phyloP scores from a whole-genome alignment of 176 grass and related monocot genomes.

The Oryza rufipogon region DNA sequence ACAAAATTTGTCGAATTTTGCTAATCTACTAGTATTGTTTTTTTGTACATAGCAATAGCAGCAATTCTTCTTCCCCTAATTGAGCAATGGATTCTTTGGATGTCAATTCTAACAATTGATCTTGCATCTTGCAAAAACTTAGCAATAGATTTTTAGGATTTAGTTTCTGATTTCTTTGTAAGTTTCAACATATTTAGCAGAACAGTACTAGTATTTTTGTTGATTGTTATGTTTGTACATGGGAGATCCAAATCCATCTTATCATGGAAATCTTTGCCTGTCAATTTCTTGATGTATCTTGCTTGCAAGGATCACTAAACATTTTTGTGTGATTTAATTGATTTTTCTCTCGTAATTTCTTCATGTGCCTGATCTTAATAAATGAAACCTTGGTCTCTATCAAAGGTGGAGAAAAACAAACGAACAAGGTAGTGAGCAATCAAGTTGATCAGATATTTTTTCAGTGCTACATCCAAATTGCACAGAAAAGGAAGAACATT shows the following conservation, averaged over 20 bases:
- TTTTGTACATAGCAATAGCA: slow-evolving; percentile 14
- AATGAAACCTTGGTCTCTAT: slow-evolving; percentile 7
- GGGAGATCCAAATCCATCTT: background rate
- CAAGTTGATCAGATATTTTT: slow-evolving; percentile 29
- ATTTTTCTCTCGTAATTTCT: background rate
- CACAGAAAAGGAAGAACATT: slow-evolving; percentile 14
- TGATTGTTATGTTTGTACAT: slow-evolving; percentile 1
- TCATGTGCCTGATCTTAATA: background rate
- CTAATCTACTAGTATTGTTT: background rate
- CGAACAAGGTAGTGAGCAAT: slow-evolving; percentile 11
- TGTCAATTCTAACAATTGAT: background rate
- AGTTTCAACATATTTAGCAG: background rate
- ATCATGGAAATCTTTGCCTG: background rate
- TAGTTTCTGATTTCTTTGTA: background rate
- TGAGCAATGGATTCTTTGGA: slow-evolving; percentile 27
- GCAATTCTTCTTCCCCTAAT: background rate
- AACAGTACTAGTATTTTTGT: background rate
- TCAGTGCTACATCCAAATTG: slow-evolving; percentile 13
- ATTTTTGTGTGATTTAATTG: slow-evolving; percentile 1
- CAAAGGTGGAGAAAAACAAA: background rate
- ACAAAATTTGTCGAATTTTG: background rate
- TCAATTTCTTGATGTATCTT: background rate
- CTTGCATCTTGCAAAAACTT: slow-evolving; percentile 16
- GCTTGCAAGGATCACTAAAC: slow-evolving; percentile 1
- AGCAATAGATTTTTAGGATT: slow-evolving; percentile 1